Conservation (phyloP, 371 early-diverging fungal species). For the Rhizomucor pusillus region DNA sequence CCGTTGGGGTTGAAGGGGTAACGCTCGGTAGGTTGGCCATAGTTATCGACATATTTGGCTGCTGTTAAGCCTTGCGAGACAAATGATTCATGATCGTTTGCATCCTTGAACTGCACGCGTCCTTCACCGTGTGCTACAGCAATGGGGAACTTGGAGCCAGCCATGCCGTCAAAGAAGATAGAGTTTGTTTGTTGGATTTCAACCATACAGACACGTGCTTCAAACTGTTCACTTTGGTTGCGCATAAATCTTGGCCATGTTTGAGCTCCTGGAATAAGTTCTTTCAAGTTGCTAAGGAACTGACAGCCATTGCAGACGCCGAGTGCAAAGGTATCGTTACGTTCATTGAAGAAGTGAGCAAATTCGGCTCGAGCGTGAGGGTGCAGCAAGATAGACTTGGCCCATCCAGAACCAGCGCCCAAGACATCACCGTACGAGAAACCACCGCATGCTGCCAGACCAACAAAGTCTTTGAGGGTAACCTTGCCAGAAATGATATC, state of each 20-base stretch:
- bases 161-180: slow-evolving; percentile 88
- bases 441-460: slow-evolving; percentile 94
- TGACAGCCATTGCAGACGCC: slow-evolving; percentile 99
- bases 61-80: slow-evolving; percentile 54
- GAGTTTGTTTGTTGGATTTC: slow-evolving; percentile 51
- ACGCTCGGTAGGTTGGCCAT: slow-evolving; percentile 66
- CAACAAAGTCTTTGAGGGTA: slow-evolving; percentile 71
- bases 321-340: slow-evolving; percentile 88
- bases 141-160: slow-evolving; percentile 88
- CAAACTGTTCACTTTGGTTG: slow-evolving; percentile 92
- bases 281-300: slow-evolving; percentile 84
- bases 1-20: slow-evolving; percentile 98
- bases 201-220: slow-evolving; percentile 85
- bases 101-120: slow-evolving; percentile 70
- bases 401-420: slow-evolving; percentile 97
- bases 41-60: slow-evolving; percentile 80
- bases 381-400: slow-evolving; percentile 83
- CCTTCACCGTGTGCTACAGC: slow-evolving; percentile 98
- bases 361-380: slow-evolving; percentile 72
- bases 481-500: slow-evolving; percentile 81
- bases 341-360: slow-evolving; percentile 70
- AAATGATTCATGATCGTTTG: slow-evolving; percentile 42
- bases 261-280: slow-evolving; percentile 78
- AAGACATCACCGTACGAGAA: slow-evolving; percentile 98
- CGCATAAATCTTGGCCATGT: slow-evolving; percentile 90